Evolutionary conservation across 192 early-diverging fungal species (phyloP), one percentile per base, ranked within the genome.

Genomic region (Podila minutissima): DNA sequence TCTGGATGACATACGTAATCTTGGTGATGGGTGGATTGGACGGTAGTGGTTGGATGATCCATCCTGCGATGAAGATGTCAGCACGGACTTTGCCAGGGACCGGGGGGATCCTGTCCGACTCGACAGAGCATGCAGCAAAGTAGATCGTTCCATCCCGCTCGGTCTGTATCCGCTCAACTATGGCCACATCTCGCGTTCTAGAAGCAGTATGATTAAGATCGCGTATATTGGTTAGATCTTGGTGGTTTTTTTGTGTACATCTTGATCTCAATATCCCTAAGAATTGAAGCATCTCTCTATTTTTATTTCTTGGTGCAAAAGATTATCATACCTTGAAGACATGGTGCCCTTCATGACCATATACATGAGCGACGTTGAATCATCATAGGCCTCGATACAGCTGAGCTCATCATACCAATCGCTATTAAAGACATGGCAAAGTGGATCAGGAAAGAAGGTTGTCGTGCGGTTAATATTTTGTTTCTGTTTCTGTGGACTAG

Each of bases 1-100:
- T 82, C 67, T 90, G 89, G 60, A 88, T 79, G n/a, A 90, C 71
- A 74, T 84, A 90, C 6, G 81, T 88, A 20, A 90, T 77, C 71
- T 85, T 84, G 19, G 87, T 90, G 31, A 85, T 72, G 13, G 78
- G 85, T 1, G 86, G 85, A 49, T 83, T 74, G 13, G 72, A 72
- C 35, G 82, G 69, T 12, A 88, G 20, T 24, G 89, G 89, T 55
- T 90, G 85, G 26, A 90, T 67, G 48, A 90, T 84, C 89, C 89
- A 90, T 24, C 89, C 89, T 65, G 85, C 86, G 17, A 90, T 70
- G 75, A 82, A 64, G 32, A 89, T 72, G 9, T 81, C 58, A 12
- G 79, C 67, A 53, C 88, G 70, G 29, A 74, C 81, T 75, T 83
- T 88, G 48, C 84, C 83, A 28, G 75, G 59, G 28, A 83, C 77